phyloP scores from a whole-genome alignment of 2,329 filamentous ascomycete species.

The Colletotrichum orbiculare region DNA sequence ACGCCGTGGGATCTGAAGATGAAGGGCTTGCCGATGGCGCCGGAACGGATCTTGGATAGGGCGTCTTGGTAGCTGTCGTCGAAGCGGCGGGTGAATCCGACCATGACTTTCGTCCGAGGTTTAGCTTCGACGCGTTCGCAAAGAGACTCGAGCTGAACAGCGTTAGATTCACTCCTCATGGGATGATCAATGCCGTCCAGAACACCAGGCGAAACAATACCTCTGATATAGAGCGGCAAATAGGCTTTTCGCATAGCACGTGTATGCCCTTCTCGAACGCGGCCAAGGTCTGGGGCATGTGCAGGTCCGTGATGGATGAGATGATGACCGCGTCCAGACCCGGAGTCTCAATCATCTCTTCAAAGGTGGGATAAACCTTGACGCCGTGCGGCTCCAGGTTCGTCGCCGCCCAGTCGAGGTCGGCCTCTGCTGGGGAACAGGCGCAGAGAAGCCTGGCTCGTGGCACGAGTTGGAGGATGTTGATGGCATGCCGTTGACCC shows the following conservation, averaged over 20 bases:
- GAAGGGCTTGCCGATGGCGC: slow-evolving; percentile 67
- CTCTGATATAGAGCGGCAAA: slow-evolving; percentile 67
- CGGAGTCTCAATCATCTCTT: slow-evolving; percentile 54
- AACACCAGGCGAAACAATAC: slow-evolving; percentile 50
- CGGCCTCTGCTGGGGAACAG: slow-evolving; percentile 56
- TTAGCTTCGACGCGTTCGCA: background rate
- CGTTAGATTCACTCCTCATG: slow-evolving; percentile 64
- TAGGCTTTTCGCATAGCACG: slow-evolving; percentile 69
- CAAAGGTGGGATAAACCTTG: slow-evolving; percentile 55
- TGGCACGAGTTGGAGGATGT: slow-evolving; percentile 56
- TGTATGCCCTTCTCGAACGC: slow-evolving; percentile 65
- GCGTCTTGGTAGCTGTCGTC: slow-evolving; percentile 73
- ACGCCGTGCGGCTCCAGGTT: slow-evolving; percentile 56
- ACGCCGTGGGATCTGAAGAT: slow-evolving; percentile 74
- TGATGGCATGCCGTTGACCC: slow-evolving; percentile 62
- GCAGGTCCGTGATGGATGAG: slow-evolving; percentile 60
- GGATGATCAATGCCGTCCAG: slow-evolving; percentile 48
- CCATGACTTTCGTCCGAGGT: slow-evolving; percentile 68
- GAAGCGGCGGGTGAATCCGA: slow-evolving; percentile 57
- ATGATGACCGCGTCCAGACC: slow-evolving; percentile 54
- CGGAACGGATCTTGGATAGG: slow-evolving; percentile 59
- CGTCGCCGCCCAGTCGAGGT: slow-evolving; percentile 56
- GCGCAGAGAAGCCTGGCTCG: slow-evolving; percentile 61
- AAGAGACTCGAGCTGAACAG: slow-evolving; percentile 43
- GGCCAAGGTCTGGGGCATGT: slow-evolving; percentile 66